Evolutionary conservation across 2,329 filamentous ascomycete genomes (phyloP).

Genomic region (Byssothecium circinans): DNA sequence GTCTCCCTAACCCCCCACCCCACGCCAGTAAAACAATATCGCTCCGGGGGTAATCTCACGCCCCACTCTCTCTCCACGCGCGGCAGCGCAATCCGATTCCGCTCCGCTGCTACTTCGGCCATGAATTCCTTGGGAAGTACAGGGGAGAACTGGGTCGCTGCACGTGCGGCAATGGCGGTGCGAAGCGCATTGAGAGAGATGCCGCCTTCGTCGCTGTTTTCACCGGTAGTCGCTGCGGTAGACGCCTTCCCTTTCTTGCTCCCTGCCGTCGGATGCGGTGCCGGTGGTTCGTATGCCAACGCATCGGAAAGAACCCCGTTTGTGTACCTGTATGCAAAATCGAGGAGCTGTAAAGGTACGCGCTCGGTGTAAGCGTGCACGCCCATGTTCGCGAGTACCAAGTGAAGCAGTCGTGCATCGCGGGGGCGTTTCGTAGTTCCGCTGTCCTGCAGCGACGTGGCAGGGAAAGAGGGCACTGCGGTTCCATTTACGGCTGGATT

Average conservation of each 20-base stretch:
- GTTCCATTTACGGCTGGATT: conserved; percentile 3
- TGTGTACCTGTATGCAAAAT: conserved; percentile 84
- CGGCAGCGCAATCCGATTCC: conserved; percentile 50
- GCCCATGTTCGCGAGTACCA: conserved; percentile 76
- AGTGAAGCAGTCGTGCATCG: conserved; percentile 77
- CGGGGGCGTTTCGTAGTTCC: conserved; percentile 61
- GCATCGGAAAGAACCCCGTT: conserved; percentile 70
- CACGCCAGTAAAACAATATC: conserved; percentile 51
- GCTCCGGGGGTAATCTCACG: conserved; percentile 62
- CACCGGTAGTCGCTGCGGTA: conserved; percentile 11
- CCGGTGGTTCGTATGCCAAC: conserved; percentile 36
- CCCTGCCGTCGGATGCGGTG: conserved; percentile 21
- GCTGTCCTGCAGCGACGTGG: conserved; percentile 36
- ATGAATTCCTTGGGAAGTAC: conserved; percentile 73
- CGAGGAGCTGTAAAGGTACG: conserved; percentile 78
- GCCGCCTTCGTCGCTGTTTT: conserved; percentile 46
- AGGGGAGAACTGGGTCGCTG: conserved; percentile 69
- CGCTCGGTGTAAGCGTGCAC: conserved; percentile 80
- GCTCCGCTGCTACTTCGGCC: conserved; percentile 62
- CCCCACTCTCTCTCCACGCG: conserved; percentile 59
- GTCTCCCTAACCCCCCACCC: conserved; percentile 42
- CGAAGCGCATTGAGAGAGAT: conserved; percentile 69
- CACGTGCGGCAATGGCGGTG: conserved; percentile 69
- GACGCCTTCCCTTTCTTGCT: conserved; percentile 19
- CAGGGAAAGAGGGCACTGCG: conserved; percentile 31